Evolutionary conservation across 306 rosid genomes (phyloP), one percentile per base, ranked within the genome.

Genomic region (Pueraria montana): DNA sequence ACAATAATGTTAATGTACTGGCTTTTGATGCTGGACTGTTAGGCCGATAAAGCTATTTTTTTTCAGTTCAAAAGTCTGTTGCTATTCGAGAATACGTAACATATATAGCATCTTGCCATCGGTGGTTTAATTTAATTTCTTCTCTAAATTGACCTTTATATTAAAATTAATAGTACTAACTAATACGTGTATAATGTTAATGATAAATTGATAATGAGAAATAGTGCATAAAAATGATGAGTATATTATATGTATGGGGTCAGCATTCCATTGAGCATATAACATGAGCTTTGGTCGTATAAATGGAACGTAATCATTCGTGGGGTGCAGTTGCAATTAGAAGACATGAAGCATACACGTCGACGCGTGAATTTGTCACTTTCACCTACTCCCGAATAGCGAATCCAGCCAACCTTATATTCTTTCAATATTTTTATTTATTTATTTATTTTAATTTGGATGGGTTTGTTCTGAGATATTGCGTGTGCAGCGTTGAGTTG

Each of bases 321-420:
- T 18, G 83, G 70, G 80, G 66, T 70, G 73, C 27, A 16, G 78
- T 78, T 69, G 62, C 65, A 78, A 76, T 18, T n/a, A 9, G 76
- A 80, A 55, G 85, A 46, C 68, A 70, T 63, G 87, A 69, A 83
- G 79, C 52, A 52, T 76, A 74, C 82, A 52, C 83, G 82, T 72
- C 74, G 83, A 84, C 82, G 86, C 81, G 81, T 84, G 86, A 67
- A 66, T 72, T 80, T 53, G 91, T 81, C 86, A 74, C 68, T 81
- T 84, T 84, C 91, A 88, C 89, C 91, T 20, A 87, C 88, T 83
- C 42, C 82, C 82, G 6, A 55, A 77, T 69, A 27, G 56, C 78
- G 76, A 85, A 77, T 83, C 82, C 82, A 78, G 74, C 89, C 77
- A 83, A 81, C 84, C 80, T 1, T 40, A 62, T 77, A 40, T 56